Conservation (phyloP, 148 eudicot genomes). For the Silene uniflora region DNA sequence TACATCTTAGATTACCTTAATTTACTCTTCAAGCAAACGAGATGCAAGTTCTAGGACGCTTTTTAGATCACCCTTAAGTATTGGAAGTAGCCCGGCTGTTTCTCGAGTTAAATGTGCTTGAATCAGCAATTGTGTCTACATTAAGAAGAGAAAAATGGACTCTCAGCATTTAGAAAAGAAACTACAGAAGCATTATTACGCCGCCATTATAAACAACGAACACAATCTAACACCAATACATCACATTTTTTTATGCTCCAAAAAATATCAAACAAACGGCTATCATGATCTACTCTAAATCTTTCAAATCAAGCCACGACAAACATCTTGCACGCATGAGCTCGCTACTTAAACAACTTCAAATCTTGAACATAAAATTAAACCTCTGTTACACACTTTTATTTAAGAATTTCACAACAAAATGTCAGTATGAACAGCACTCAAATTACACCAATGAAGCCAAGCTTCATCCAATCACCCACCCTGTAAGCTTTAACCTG, state of each 20-base stretch:
- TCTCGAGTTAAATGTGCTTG: constrained; percentile 84
- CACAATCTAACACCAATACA: neutral
- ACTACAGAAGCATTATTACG: neutral
- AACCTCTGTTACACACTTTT: neutral
- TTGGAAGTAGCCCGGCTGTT: constrained; percentile 56
- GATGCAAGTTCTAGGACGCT: constrained; percentile 76
- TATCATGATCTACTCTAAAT: neutral
- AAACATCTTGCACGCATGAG: neutral
- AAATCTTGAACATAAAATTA: neutral
- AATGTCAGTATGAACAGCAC: neutral
- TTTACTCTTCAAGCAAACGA: constrained; percentile 78
- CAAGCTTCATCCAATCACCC: neutral
- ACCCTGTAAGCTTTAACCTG: neutral
- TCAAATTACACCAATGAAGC: neutral
- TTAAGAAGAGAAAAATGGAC: constrained; percentile 27
- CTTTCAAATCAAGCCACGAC: neutral
- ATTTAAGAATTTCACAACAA: neutral
- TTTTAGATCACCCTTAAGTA: constrained; percentile 61
- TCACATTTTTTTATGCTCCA: neutral
- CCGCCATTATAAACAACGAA: neutral
- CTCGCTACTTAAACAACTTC: neutral
- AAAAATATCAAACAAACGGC: neutral
- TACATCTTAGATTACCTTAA: constrained; percentile 49
- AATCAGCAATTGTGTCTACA: constrained; percentile 80
- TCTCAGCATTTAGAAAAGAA: too few species aligned